A percentile compares a stretch with the other conserved stretches of the same genome.
phyloP scores from a whole-genome alignment of 2,329 filamentous ascomycete species.

The Rhexocercosporidium sp. region DNA sequence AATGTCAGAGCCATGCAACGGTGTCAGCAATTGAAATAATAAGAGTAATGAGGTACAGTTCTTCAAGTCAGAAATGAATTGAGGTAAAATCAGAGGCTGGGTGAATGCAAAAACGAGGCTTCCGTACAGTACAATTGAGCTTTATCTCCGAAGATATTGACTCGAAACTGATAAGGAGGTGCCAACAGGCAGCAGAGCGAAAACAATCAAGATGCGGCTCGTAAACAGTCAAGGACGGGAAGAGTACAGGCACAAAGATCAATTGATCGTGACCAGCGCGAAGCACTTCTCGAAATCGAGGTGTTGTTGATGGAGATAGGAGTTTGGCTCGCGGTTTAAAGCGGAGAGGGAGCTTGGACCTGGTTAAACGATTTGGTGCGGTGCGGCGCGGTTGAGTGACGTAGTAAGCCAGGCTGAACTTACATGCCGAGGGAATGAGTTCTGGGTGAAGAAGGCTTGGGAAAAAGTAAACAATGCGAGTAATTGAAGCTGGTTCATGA shows the following conservation, averaged over 20 bases:
- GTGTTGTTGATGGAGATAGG: conserved; percentile 16
- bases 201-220: background rate
- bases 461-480: background rate
- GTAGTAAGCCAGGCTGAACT: background rate
- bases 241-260: conserved; percentile 17
- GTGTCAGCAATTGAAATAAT: background rate
- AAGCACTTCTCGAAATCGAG: conserved; percentile 25
- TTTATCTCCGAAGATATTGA: background rate
- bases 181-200: background rate
- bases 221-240: conserved; percentile 1
- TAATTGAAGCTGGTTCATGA: background rate
- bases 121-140: conserved; percentile 7
- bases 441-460: background rate
- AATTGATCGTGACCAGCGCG: conserved; percentile 28
- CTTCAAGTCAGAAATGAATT: background rate
- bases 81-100: background rate
- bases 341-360: conserved; percentile 5
- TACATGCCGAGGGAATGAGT: no score
- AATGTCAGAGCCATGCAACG: background rate
- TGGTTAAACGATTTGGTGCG: background rate
- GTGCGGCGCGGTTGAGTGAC: background rate
- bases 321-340: background rate
- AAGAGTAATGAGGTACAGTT: background rate
- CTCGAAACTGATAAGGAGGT: background rate
- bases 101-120: background rate